These are phyloP conservation scores for Odonthalia washingtoniensis DNA, from an alignment of 31 red algal species.

Conservation along the genomic window DNA sequence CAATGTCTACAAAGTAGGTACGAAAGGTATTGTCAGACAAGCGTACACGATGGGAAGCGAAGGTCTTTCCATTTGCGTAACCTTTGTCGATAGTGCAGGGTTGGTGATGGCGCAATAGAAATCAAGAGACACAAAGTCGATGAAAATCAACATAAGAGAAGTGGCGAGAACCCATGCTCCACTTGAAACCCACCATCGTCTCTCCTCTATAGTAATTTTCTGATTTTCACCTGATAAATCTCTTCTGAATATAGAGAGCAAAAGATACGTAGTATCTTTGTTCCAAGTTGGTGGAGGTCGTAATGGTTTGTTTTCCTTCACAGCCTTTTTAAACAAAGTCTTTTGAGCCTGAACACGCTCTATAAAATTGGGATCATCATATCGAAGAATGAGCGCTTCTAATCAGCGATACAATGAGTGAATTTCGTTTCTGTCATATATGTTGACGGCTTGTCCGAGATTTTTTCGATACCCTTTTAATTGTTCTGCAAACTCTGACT, in stretches of 20 bases:
- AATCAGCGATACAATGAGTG: no score
- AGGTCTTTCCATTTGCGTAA: slow-evolving; percentile 26
- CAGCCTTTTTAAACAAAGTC: neutral
- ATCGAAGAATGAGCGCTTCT: neutral
- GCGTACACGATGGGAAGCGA: slow-evolving; percentile 21
- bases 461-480: no score
- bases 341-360: neutral
- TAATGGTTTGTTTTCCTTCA: slow-evolving; percentile 1
- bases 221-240: slow-evolving; percentile 45
- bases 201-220: slow-evolving; percentile 49
- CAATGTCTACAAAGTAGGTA: slow-evolving; percentile 50
- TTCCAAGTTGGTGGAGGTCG: slow-evolving; percentile 45
- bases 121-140: slow-evolving; percentile 55
- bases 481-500: no score
- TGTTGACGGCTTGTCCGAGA: no score
- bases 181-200: slow-evolving; percentile 56
- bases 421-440: no score
- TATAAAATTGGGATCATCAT: neutral
- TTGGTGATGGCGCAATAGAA: slow-evolving; percentile 63
- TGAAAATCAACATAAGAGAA: slow-evolving; percentile 41
- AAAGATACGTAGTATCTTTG: slow-evolving; percentile 19
- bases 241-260: slow-evolving; percentile 54
- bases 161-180: slow-evolving; percentile 61
- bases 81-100: slow-evolving; percentile 47
- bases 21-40: slow-evolving; percentile 39